A percentile compares a stretch with the other conserved stretches of the same genome.
phyloP scores from a whole-genome alignment of 2,329 filamentous ascomycete species.

The Claviceps monticola region DNA sequence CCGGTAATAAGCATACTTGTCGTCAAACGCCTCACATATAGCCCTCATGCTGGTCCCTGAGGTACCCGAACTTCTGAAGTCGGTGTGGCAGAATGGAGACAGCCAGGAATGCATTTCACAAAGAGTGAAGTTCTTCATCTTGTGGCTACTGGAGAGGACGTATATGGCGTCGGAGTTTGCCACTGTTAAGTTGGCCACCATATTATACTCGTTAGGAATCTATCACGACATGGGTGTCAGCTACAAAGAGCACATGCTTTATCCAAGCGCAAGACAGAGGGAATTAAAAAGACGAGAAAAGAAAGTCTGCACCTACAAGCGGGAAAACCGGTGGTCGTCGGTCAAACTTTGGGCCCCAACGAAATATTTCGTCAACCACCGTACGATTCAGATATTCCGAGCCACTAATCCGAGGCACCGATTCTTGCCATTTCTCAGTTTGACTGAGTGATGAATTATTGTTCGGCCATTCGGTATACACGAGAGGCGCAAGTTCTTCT shows the following conservation, averaged over 20 bases:
- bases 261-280: not conserved
- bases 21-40: conserved; percentile 42
- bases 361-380: conserved; percentile 55
- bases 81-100: conserved; percentile 53
- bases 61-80: conserved; percentile 40
- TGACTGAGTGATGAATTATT: conserved; percentile 20
- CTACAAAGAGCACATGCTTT: not conserved
- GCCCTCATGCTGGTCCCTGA: conserved; percentile 45
- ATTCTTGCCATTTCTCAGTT: conserved; percentile 21
- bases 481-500: conserved; percentile 46
- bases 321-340: conserved; percentile 36
- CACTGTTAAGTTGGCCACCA: conserved; percentile 41
- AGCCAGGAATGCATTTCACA: conserved; percentile 53
- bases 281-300: not conserved
- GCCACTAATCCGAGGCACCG: conserved; percentile 21
- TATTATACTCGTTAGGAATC: conserved; percentile 51
- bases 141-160: conserved; percentile 39
- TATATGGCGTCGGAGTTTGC: conserved; percentile 42
- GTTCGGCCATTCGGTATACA: conserved; percentile 48
- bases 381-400: conserved; percentile 38
- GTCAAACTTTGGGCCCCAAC: conserved; percentile 41
- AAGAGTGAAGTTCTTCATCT: conserved; percentile 42
- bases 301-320: not conserved
- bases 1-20: conserved; percentile 40
- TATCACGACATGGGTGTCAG: conserved; percentile 9